These are phyloP conservation scores for Colletotrichum chlorophyti DNA, from an alignment of 2,329 filamentous ascomycete species.

Conservation along the genomic window DNA sequence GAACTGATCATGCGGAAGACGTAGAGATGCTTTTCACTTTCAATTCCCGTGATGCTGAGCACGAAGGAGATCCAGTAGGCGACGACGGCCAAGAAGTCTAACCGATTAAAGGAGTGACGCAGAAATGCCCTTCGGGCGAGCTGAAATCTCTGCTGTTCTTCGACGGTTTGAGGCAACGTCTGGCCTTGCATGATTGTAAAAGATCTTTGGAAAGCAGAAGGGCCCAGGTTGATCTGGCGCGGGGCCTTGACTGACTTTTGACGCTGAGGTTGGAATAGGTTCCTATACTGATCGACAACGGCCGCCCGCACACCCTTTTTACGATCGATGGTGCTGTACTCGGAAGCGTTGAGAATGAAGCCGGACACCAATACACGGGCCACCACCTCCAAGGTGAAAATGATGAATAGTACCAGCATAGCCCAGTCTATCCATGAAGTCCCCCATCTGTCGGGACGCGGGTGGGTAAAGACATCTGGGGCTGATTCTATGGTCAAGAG, in stretches of 20 bases:
- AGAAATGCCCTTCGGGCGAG: slow-evolving; percentile 91
- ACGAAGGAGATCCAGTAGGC: slow-evolving; percentile 92
- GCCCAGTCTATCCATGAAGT: slow-evolving; percentile 76
- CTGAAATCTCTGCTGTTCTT: slow-evolving; percentile 82
- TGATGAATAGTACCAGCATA: slow-evolving; percentile 80
- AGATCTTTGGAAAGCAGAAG: slow-evolving; percentile 74
- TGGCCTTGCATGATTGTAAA: slow-evolving; percentile 78
- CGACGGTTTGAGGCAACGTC: slow-evolving; percentile 66
- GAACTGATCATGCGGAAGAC: slow-evolving; percentile 97
- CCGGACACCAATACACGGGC: slow-evolving; percentile 92
- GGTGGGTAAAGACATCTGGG: slow-evolving; percentile 71
- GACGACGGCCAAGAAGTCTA: slow-evolving; percentile 94
- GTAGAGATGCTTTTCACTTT: slow-evolving; percentile 76
- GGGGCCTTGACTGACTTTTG: slow-evolving; percentile 69
- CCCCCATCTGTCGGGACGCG: slow-evolving; percentile 71
- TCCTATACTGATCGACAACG: slow-evolving; percentile 76
- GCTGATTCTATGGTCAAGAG: slow-evolving; percentile 87
- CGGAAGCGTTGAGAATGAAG: slow-evolving; percentile 85
- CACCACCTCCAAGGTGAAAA: slow-evolving; percentile 88
- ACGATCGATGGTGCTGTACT: slow-evolving; percentile 90
- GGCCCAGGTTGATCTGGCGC: slow-evolving; percentile 53
- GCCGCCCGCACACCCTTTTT: slow-evolving; percentile 76
- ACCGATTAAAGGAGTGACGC: slow-evolving; percentile 91
- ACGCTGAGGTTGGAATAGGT: slow-evolving; percentile 82
- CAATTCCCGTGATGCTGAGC: slow-evolving; percentile 73